These are phyloP conservation scores for Sugiyamaella xylanicola DNA, from an alignment of 1,139 yeast species.

Conservation along the genomic window DNA sequence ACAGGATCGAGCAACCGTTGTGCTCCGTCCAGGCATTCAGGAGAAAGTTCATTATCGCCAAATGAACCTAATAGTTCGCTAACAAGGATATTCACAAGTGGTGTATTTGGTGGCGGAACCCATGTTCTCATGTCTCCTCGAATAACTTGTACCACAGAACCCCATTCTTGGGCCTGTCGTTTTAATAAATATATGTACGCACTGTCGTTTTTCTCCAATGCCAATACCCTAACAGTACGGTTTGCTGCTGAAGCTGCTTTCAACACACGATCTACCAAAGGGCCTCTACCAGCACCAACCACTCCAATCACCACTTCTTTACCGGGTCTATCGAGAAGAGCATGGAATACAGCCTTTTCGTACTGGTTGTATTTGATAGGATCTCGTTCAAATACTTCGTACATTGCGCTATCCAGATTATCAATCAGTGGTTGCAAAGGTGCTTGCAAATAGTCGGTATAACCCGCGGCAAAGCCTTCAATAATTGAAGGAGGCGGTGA, in stretches of 20 bases:
- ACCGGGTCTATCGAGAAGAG: slow-evolving; percentile 48
- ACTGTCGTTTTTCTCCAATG: slow-evolving; percentile 71
- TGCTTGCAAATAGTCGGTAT: slow-evolving; percentile 48
- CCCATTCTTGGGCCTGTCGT: slow-evolving; percentile 38
- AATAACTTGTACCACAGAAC: slow-evolving; percentile 49
- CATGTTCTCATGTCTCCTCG: slow-evolving; percentile 60
- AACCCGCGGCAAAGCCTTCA: slow-evolving; percentile 43
- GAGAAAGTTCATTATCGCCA: slow-evolving; percentile 88
- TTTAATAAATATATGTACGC: slow-evolving; percentile 51
- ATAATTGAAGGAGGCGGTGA: slow-evolving; percentile 40
- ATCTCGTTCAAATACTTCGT: slow-evolving; percentile 72
- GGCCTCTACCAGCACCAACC: slow-evolving; percentile 89
- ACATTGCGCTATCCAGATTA: slow-evolving; percentile 59
- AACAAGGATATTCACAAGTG: slow-evolving; percentile 55
- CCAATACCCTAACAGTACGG: slow-evolving; percentile 48
- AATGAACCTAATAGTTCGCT: slow-evolving; percentile 87
- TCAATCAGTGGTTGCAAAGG: slow-evolving; percentile 75
- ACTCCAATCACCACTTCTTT: slow-evolving; percentile 51
- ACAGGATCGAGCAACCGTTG: slow-evolving; percentile 38
- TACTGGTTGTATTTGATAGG: slow-evolving; percentile 65
- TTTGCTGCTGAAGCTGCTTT: slow-evolving; percentile 46
- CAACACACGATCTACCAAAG: slow-evolving; percentile 59
- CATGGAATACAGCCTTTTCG: slow-evolving; percentile 63
- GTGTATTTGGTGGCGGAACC: slow-evolving; percentile 44
- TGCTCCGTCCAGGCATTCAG: slow-evolving; percentile 62